These are phyloP conservation scores for Lablab purpureus DNA, from an alignment of 306 rosid species.

Conservation along the genomic window DNA sequence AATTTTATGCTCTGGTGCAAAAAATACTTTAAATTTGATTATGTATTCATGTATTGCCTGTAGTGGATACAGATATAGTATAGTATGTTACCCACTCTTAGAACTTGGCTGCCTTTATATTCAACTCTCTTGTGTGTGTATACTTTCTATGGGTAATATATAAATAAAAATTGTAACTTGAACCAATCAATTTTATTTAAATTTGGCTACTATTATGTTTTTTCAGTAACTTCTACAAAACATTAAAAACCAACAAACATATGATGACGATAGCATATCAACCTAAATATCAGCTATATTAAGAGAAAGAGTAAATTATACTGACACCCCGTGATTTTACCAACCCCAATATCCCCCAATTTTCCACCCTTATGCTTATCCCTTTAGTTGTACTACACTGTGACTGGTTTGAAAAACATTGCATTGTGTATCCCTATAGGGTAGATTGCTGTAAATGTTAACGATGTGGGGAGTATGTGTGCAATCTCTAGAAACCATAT, in stretches of 20 bases:
- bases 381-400: too few relatives aligned
- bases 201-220: not conserved
- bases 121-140: not conserved
- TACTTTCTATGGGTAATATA: not conserved
- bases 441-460: too few relatives aligned
- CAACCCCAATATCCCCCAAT: too few relatives aligned
- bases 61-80: not conserved
- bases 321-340: too few relatives aligned
- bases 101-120: not conserved
- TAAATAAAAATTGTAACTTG: not conserved
- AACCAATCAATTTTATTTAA: not conserved
- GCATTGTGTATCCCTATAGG: too few relatives aligned
- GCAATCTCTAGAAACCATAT: too few relatives aligned
- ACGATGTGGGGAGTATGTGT: too few relatives aligned
- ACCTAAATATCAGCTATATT: not conserved
- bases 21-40: not conserved
- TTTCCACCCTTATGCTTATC: too few relatives aligned
- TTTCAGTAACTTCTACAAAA: not conserved
- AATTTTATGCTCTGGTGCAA: not conserved
- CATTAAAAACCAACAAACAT: not conserved
- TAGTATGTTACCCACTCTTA: not conserved
- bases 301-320: too few relatives aligned
- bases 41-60: not conserved
- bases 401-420: too few relatives aligned
- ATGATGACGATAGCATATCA: not conserved